These are phyloP conservation scores for Tulasnella calospora DNA, from an alignment of 768 basidiomycete genomes.

Conservation along the genomic window DNA sequence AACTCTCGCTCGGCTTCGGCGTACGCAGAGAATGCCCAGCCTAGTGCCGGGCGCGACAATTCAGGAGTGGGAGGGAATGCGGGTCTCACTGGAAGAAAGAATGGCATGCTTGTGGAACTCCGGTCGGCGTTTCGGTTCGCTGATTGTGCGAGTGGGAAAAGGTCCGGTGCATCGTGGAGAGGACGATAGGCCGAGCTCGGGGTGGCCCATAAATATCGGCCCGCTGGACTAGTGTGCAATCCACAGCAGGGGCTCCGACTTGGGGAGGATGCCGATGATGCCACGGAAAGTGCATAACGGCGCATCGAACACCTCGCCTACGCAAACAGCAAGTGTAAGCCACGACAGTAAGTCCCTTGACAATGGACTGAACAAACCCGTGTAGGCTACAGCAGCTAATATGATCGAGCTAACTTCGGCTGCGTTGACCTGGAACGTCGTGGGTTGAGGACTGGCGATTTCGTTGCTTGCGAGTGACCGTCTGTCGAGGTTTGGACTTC, in stretches of 20 bases:
- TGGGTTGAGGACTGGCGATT: neutral
- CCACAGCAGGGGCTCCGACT: neutral
- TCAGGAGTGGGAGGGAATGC: neutral
- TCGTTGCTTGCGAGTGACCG: neutral
- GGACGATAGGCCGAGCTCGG: neutral
- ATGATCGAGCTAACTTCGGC: neutral
- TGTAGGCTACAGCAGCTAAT: neutral
- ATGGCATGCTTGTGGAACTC: neutral
- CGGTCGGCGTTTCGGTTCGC: neutral
- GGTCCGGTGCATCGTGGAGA: neutral
- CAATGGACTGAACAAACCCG: neutral
- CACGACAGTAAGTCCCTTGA: neutral
- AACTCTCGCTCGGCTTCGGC: neutral
- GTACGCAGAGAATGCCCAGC: neutral
- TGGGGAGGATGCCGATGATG: neutral
- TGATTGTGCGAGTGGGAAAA: neutral
- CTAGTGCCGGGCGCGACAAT: neutral
- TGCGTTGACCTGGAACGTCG: neutral
- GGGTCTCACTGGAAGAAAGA: neutral
- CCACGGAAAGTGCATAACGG: neutral
- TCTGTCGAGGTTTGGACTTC: neutral
- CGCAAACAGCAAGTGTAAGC: neutral
- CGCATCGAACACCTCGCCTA: neutral
- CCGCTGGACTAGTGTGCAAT: neutral
- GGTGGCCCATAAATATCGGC: neutral